Percentiles rank a stretch among this genome's conserved stretches.
phyloP scores from a whole-genome alignment of 2,329 filamentous ascomycete species.

The Calonectria ilicicola region DNA sequence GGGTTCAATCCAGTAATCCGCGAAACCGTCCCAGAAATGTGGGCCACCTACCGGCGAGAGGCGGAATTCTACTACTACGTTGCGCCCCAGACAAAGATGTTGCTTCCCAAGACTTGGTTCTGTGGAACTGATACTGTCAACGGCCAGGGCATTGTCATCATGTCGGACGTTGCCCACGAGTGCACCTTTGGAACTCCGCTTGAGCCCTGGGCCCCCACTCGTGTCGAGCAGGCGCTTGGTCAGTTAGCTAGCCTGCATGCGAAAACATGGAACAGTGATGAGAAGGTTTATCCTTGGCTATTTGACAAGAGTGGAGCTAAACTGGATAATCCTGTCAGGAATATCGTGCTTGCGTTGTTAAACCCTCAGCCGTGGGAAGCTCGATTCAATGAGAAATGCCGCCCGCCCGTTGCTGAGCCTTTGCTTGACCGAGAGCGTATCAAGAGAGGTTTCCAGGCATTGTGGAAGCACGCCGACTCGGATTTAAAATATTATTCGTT shows the following conservation, averaged over 20 bases:
- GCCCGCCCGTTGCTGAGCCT: constrained; percentile 10
- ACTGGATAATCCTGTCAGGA: constrained; percentile 12
- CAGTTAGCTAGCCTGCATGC: constrained; percentile 19
- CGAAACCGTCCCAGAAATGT: constrained; percentile 7
- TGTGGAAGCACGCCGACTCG: constrained; percentile 23
- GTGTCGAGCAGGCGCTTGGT: constrained; percentile 4
- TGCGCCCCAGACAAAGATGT: constrained; percentile 11
- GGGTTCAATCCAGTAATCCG: constrained; percentile 19
- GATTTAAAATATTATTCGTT: constrained; percentile 9
- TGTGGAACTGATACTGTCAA: constrained; percentile 21
- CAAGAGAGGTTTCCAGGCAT: constrained; percentile 10
- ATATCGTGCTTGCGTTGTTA: constrained; percentile 13
- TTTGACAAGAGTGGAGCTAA: constrained; percentile 18
- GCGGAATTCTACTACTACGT: constrained; percentile 23
- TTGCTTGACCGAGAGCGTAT: constrained; percentile 12
- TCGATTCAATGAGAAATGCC: constrained; percentile 10
- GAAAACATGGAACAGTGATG: constrained; percentile 20
- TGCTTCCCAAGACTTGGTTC: constrained; percentile 21
- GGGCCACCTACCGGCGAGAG: constrained; percentile 21
- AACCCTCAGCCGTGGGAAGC: constrained; percentile 10
- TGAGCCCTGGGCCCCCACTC: constrained; percentile 13
- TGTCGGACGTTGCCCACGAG: constrained; percentile 15
- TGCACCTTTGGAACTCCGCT: constrained; percentile 21
- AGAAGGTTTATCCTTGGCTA: constrained; percentile 16
- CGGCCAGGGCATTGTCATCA: constrained; percentile 23